Base-by-base conservation (phyloP, 1,284 basidiomycete species). In the Chalciporus sp. region DNA sequence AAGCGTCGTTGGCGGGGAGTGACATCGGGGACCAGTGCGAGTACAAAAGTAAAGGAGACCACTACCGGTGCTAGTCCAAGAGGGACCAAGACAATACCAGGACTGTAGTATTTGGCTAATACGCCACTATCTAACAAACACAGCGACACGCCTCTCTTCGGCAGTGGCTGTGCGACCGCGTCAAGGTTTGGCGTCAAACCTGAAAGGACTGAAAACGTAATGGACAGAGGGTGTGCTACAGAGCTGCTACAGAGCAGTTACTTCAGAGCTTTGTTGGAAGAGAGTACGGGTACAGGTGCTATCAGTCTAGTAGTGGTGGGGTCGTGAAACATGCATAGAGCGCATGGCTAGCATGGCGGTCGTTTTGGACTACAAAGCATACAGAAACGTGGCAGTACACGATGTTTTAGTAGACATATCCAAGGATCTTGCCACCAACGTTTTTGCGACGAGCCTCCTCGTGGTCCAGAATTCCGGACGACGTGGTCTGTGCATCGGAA, bases 381-480 rank as follows among this genome's bases (percentile, higher is more conserved):
- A 66, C 66, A 67, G 28, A 52, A 54, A 51, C 43, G 55, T 20
- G n/a, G 42, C 47, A 28, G 19, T 51, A 52, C 37, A 52, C 37
- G 47, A 17, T 26, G 49, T 56, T 47, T 74, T 88, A 92, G 76
- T 92, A 93, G 55, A 91, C 86, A 71, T 92, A 93, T 61, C 90
- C 90, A 56, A 93, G 75, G 57, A 93, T 80, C 79, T 95, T 95
- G 61, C 94, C 93, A 76, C 93, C 94, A 57, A 95, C 88, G 79
- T 98, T 96, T 83, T 98, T 99, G 73, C 95, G 89, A 80, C 96
- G 89, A 53, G 97, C 97, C 83, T 99, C 96, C 76, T 98, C 94
- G 77, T 99, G 97, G 80, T 99, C 96, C 74, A 99, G 86, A 78
- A 99, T 99, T 68, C 97, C 97, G 49, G 95, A 93, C 45, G 94